phyloP scores from a whole-genome alignment of 495 filamentous ascomycete species.

The Aspergillus baeticus region DNA sequence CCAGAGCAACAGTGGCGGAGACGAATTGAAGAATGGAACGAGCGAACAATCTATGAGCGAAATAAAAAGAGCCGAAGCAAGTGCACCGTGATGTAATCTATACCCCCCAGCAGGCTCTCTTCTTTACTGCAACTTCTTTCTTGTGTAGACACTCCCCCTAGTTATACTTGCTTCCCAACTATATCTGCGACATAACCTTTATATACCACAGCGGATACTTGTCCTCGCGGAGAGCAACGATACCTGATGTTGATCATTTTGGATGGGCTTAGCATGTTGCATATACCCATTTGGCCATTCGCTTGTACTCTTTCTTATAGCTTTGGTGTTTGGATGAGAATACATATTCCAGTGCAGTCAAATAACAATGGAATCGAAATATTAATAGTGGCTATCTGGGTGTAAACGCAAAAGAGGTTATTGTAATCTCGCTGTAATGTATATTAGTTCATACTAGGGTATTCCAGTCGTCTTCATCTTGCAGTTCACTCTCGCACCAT shows the following conservation, averaged over 20 bases:
- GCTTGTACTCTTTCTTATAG: neutral
- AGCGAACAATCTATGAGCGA: constrained; percentile 40
- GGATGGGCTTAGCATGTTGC: neutral
- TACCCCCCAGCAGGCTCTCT: neutral
- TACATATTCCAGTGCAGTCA: neutral
- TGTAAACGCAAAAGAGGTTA: no score
- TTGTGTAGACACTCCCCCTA: neutral
- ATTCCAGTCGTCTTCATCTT: neutral
- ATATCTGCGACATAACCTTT: constrained; percentile 1
- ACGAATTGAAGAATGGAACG: constrained; percentile 46
- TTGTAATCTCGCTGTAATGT: no score
- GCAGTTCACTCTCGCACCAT: neutral
- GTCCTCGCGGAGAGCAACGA: constrained; percentile 3
- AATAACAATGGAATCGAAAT: neutral
- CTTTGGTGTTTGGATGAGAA: neutral
- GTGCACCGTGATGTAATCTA: constrained; percentile 39
- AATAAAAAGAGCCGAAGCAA: constrained; percentile 35
- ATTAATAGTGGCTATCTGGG: no score
- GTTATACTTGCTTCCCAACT: neutral
- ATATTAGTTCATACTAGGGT: no score
- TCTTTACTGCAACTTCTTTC: constrained; percentile 1
- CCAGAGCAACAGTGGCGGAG: constrained; percentile 44
- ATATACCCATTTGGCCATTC: neutral
- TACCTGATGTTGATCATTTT: constrained; percentile 5
- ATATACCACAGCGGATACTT: constrained; percentile 2